These are phyloP conservation scores for Plenodomus tracheiphilus DNA, from an alignment of 2,329 filamentous ascomycete genomes.

Conservation along the genomic window DNA sequence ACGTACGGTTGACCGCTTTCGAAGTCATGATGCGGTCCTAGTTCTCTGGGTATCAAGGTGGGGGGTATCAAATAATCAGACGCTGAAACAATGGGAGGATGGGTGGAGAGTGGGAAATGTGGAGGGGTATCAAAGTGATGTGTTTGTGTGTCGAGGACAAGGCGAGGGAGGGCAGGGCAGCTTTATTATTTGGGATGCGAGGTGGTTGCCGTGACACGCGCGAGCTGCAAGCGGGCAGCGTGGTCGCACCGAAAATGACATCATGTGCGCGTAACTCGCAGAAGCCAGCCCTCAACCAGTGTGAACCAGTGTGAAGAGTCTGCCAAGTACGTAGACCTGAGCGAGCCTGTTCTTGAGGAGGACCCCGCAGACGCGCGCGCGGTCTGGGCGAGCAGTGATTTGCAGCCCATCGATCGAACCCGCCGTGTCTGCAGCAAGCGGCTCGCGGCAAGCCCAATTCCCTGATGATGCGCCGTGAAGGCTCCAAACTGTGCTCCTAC, in stretches of 20 bases:
- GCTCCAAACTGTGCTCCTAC: background rate
- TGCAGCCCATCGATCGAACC: background rate
- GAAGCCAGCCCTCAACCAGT: background rate
- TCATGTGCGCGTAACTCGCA: background rate
- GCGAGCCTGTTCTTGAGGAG: background rate
- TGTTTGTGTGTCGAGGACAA: conserved; percentile 4
- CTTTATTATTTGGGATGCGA: conserved; percentile 23
- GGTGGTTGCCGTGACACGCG: background rate
- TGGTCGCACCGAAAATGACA: background rate
- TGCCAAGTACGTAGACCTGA: background rate
- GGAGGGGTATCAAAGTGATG: conserved; percentile 10
- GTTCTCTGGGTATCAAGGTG: conserved; percentile 29
- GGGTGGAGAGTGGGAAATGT: conserved; percentile 3
- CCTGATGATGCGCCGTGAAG: background rate
- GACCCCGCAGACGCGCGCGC: background rate
- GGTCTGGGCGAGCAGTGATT: background rate
- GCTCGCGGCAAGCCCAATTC: background rate
- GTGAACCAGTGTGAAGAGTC: no score
- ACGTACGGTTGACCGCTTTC: conserved; percentile 34
- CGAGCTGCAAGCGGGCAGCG: background rate
- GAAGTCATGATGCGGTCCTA: conserved; percentile 27
- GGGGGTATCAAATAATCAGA: conserved; percentile 37
- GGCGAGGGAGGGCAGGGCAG: conserved; percentile 14
- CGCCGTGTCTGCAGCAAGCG: background rate
- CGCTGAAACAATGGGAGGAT: conserved; percentile 23